phyloP scores from a whole-genome alignment of 106 monocot species.

The Triglochin maritima region DNA sequence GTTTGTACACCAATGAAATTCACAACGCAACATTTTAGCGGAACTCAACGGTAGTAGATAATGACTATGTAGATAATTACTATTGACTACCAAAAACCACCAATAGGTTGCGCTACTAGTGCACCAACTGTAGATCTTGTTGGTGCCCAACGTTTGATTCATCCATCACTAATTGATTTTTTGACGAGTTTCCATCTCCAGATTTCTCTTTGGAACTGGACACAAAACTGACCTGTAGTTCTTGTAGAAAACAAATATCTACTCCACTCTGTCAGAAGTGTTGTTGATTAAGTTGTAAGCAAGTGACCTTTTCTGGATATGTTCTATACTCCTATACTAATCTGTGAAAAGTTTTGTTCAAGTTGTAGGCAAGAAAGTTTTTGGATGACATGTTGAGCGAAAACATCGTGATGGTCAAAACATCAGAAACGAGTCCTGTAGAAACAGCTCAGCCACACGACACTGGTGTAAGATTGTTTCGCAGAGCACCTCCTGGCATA shows the following conservation, averaged over 20 bases:
- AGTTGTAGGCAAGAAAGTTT: constrained; percentile 58
- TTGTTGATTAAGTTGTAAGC: background rate
- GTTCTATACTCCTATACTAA: background rate
- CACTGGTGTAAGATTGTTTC: constrained; percentile 54
- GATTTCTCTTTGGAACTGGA: background rate
- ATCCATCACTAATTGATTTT: no score
- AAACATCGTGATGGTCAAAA: constrained; percentile 51
- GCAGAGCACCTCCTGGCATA: constrained; percentile 62
- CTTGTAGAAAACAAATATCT: background rate
- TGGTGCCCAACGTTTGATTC: no score
- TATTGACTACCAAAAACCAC: no score
- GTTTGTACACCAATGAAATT: background rate
- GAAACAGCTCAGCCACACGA: constrained; percentile 18
- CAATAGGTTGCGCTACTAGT: no score
- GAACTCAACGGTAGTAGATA: no score
- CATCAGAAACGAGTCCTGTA: constrained; percentile 4
- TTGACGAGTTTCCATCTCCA: background rate
- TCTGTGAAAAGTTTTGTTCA: background rate
- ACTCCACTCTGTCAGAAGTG: background rate
- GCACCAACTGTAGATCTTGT: no score
- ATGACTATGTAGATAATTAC: no score
- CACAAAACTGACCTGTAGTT: background rate
- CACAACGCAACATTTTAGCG: no score
- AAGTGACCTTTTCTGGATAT: background rate
- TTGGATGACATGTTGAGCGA: constrained; percentile 57